A percentile compares a stretch with the other conserved stretches of the same genome.
phyloP scores from a whole-genome alignment of 2,329 filamentous ascomycete genomes.

The Cladorrhinum sp. region DNA sequence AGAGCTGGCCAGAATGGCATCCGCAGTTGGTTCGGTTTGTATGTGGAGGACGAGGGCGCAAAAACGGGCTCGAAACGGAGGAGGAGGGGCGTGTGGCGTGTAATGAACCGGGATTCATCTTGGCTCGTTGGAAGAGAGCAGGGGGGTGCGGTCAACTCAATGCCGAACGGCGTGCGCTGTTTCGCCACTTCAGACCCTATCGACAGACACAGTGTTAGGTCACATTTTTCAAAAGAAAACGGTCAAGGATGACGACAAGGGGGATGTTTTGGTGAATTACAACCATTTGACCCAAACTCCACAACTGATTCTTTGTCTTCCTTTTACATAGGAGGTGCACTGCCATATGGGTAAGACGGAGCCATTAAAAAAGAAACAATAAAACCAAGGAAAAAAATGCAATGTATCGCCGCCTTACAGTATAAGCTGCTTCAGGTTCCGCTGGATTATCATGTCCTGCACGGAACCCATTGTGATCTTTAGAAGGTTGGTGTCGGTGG shows the following conservation, averaged over 20 bases:
- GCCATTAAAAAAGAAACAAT: constrained; percentile 4
- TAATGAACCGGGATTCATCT: neutral
- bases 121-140: neutral
- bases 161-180: neutral
- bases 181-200: constrained; percentile 5
- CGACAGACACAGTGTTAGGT: constrained; percentile 1
- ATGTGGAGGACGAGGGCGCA: neutral
- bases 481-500: constrained; percentile 67
- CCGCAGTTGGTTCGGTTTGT: neutral
- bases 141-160: neutral
- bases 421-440: constrained; percentile 76
- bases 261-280: constrained; percentile 2
- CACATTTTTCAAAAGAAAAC: constrained; percentile 7
- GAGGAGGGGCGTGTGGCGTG: neutral
- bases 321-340: constrained; percentile 5
- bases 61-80: neutral
- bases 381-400: neutral
- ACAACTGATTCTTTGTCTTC: neutral
- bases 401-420: constrained; percentile 44
- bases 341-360: neutral
- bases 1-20: neutral
- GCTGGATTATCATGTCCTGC: constrained; percentile 84
- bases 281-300: constrained; percentile 7
- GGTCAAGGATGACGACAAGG: constrained; percentile 2
- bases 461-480: constrained; percentile 85